A percentile compares a stretch with the other conserved stretches of the same genome.
Conservation (phyloP, 225 moss, liverwort and hornwort species). For the Physcomitrium patens region DNA sequence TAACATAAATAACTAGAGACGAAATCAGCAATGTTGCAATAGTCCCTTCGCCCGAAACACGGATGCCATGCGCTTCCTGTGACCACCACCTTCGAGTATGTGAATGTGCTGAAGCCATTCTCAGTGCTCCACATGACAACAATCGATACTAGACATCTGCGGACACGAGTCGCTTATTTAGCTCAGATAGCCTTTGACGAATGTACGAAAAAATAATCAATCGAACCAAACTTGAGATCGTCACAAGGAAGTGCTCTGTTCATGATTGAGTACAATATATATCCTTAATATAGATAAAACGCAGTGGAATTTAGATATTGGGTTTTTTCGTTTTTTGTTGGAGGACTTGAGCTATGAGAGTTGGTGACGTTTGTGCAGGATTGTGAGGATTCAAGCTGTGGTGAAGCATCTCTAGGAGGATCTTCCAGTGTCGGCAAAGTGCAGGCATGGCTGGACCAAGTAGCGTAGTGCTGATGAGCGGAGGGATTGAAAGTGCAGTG, state of each 20-base stretch:
- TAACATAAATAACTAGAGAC: conserved; percentile 23
- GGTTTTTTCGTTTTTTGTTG: background rate
- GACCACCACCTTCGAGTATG: conserved; percentile 29
- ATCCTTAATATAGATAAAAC: background rate
- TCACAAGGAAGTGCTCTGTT: background rate
- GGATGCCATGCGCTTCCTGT: conserved; percentile 22
- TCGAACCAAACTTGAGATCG: background rate
- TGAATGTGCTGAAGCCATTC: conserved; percentile 32
- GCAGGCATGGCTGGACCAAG: conserved; percentile 45
- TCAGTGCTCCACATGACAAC: background rate
- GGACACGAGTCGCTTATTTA: background rate
- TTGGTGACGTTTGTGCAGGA: background rate
- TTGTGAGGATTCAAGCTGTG: conserved; percentile 4
- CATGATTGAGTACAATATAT: too few species aligned
- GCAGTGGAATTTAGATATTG: background rate
- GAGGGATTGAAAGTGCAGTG: conserved; percentile 70
- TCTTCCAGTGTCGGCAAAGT: background rate
- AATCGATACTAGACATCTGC: background rate
- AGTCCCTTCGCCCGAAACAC: conserved; percentile 10
- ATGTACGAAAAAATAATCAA: background rate
- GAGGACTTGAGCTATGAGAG: background rate
- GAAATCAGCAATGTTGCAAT: conserved; percentile 31
- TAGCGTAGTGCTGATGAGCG: conserved; percentile 63
- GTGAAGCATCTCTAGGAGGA: background rate
- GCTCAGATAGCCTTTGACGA: background rate